A percentile compares a stretch with the other conserved stretches of the same genome.
Evolutionary conservation across 805 yeast species (phyloP).

Genomic region (Ogataea dorogensis): DNA sequence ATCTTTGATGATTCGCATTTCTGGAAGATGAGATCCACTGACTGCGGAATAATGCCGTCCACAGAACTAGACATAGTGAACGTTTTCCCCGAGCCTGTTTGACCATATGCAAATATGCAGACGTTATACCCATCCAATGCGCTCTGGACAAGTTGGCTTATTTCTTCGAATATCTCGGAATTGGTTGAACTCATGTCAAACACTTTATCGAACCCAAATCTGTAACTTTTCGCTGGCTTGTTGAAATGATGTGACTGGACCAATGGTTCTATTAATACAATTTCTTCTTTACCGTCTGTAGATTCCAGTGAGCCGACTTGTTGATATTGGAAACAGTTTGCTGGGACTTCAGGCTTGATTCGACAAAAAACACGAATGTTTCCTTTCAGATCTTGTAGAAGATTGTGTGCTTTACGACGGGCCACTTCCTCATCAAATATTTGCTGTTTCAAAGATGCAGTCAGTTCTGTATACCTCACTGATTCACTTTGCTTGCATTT

Average conservation of each 20-base stretch:
- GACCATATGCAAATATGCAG: slow-evolving; percentile 95
- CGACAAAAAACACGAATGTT: slow-evolving; percentile 91
- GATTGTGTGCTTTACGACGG: slow-evolving; percentile 67
- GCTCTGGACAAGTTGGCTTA: slow-evolving; percentile 81
- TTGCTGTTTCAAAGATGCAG: slow-evolving; percentile 21
- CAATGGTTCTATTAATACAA: slow-evolving; percentile 28
- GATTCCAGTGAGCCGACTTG: slow-evolving; percentile 17
- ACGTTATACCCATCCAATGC: slow-evolving; percentile 88
- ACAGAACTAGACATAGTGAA: slow-evolving; percentile 73
- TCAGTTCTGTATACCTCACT: not conserved
- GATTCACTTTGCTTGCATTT: slow-evolving; percentile 23
- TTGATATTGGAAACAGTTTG: slow-evolving; percentile 23
- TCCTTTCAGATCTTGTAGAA: slow-evolving; percentile 83
- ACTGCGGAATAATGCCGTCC: slow-evolving; percentile 81
- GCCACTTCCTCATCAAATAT: slow-evolving; percentile 30
- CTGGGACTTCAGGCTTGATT: slow-evolving; percentile 54
- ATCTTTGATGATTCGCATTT: slow-evolving; percentile 46
- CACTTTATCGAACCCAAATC: slow-evolving; percentile 75
- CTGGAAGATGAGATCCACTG: slow-evolving; percentile 67
- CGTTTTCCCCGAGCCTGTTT: slow-evolving; percentile 95
- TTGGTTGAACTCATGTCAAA: slow-evolving; percentile 59
- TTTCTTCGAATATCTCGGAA: slow-evolving; percentile 70
- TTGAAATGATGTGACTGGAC: slow-evolving; percentile 7
- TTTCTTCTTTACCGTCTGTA: slow-evolving; percentile 28
- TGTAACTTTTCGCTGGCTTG: slow-evolving; percentile 26